Conservation (phyloP, 2,329 filamentous ascomycete species). For the Sclerotinia sclerotiorum region DNA sequence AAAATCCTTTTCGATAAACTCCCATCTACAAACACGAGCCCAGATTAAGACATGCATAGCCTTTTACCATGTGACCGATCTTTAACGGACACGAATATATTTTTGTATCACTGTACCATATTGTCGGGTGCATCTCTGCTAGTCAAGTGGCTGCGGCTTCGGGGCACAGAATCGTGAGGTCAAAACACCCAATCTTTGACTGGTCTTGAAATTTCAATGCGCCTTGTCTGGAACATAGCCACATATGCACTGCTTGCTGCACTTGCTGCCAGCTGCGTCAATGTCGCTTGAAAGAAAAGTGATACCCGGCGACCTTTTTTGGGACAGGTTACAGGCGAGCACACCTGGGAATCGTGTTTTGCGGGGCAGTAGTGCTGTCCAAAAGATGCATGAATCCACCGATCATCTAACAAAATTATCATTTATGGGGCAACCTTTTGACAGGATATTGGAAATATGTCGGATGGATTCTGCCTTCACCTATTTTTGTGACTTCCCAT, state of each 20-base stretch:
- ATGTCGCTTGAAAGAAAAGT: not conserved
- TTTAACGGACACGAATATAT: not conserved
- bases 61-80: not conserved
- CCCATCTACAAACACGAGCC: not conserved
- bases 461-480: not conserved
- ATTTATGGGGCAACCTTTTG: not conserved
- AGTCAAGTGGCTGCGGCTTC: conserved; percentile 10
- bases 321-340: conserved; percentile 3
- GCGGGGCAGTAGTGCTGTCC: conserved; percentile 14
- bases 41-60: not conserved
- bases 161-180: conserved; percentile 1
- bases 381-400: conserved; percentile 6
- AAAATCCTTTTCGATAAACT: not conserved
- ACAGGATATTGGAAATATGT: conserved; percentile 1
- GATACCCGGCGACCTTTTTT: conserved; percentile 8
- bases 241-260: conserved; percentile 19
- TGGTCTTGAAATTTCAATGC: not conserved
- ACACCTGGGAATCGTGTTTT: conserved; percentile 10
- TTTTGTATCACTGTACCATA: conserved; percentile 9
- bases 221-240: not conserved
- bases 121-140: conserved; percentile 5
- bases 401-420: conserved; percentile 14
- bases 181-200: conserved; percentile 3
- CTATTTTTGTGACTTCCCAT: not conserved
- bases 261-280: conserved; percentile 15